These are phyloP conservation scores for Porcisia hertigi DNA, from an alignment of 208 protist species.

Conservation along the genomic window DNA sequence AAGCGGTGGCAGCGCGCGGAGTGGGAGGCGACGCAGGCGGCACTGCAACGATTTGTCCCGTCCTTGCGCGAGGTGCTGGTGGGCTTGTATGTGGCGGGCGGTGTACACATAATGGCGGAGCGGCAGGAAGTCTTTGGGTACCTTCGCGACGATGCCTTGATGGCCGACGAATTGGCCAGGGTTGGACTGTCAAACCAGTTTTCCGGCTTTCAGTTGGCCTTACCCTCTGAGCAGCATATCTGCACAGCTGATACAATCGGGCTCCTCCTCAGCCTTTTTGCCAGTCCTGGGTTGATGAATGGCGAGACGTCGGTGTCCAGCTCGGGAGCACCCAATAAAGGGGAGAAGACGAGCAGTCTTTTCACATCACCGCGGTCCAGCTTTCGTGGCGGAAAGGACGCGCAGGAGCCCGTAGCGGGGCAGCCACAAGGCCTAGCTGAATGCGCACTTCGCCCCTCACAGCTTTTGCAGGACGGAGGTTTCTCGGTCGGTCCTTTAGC, in stretches of 20 bases:
- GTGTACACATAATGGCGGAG: constrained; percentile 25
- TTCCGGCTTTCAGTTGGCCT: constrained; percentile 28
- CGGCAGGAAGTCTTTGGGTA: constrained; percentile 31
- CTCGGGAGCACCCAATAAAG: not conserved
- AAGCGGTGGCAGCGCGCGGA: constrained; percentile 24
- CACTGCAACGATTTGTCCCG: constrained; percentile 26
- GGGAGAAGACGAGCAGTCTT: not conserved
- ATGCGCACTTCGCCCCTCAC: not conserved
- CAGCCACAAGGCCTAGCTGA: not conserved
- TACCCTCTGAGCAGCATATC: constrained; percentile 37
- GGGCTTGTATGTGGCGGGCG: constrained; percentile 20
- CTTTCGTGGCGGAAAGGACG: not conserved
- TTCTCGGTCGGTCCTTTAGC: not conserved
- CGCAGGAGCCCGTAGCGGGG: not conserved
- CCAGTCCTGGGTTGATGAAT: not conserved
- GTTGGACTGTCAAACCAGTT: constrained; percentile 35
- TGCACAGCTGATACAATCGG: constrained; percentile 39
- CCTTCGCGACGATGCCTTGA: constrained; percentile 30
- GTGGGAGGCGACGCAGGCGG: constrained; percentile 27
- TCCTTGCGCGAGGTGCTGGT: constrained; percentile 31
- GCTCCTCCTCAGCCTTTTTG: constrained; percentile 27
- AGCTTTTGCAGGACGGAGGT: not conserved
- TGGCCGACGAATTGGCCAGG: constrained; percentile 31
- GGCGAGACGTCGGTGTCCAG: not conserved
- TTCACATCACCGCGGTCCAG: not conserved